Evolutionary conservation across 495 filamentous ascomycete genomes (phyloP), one percentile per base, ranked within the genome.

Genomic region (Aspergillus asperescens): DNA sequence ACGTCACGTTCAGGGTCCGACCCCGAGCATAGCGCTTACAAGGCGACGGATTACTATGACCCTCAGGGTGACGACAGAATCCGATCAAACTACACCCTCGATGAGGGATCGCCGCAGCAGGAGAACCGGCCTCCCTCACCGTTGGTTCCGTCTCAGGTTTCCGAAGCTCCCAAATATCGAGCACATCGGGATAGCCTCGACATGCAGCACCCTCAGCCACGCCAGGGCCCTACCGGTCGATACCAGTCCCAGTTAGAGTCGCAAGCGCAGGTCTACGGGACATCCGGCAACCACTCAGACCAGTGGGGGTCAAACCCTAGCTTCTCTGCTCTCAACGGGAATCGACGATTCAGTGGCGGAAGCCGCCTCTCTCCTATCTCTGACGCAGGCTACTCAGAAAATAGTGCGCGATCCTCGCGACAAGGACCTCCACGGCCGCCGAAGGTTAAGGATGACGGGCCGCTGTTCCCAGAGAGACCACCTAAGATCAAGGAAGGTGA

Each of bases 161-260:
- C 89, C 19, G 90, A 95, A 62, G 85, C 89, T 50, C 89, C 90
- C 25, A 94, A 95, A 64, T 95, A 95, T 64, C 83, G 88, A 61
- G 89, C 88, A 15, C 88, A 95, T 67, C 88, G 91, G 43, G 87
- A 93, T 64, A 94, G 88, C 39, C 70, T 95, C 24, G 90, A 91
- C 61, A 72, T 96, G 6, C 84, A 91, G 64, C 91, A 96, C 68
- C 91, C 91, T 13, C 91, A 96, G 63, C 91, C 91, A 23, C 82
- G 88, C 12, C 86, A 81, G 48, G 89, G 89, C 0, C 85, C 89
- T 23, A 90, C 89, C 8, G 83, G 85, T 52, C 85, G 86, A 23
- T 90, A 90, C 65, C 87, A 91, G 63, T 82, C 80, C 7, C 82
- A 85, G 5, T 77, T 95, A 4, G 91, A 96, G 65, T 81, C 77